phyloP scores from a whole-genome alignment of 768 basidiomycete genomes.

The Russula griseocarnosa region DNA sequence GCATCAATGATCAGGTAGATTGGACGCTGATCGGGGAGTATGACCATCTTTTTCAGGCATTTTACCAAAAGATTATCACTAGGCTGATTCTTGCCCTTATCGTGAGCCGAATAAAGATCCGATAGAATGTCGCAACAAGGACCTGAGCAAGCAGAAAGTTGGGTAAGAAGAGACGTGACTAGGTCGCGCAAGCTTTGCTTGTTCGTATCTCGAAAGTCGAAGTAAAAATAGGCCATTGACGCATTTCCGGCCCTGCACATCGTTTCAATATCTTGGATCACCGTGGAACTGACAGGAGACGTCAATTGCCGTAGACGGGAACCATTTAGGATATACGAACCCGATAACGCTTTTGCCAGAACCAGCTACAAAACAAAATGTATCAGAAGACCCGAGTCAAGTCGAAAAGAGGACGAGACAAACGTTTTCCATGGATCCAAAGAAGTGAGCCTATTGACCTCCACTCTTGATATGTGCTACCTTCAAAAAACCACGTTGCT shows the following conservation, averaged over 20 bases:
- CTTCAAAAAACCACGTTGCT: conserved; percentile 3
- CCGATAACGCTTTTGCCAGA: conserved; percentile 13
- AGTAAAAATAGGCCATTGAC: background rate
- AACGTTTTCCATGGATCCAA: conserved; percentile 17
- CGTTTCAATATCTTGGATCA: conserved; percentile 3
- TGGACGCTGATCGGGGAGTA: background rate
- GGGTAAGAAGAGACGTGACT: conserved; percentile 3
- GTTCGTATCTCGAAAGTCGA: background rate
- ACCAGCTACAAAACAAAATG: background rate
- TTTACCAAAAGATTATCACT: too few relatives aligned
- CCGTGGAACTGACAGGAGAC: background rate
- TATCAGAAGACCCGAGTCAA: background rate
- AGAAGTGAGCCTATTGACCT: background rate
- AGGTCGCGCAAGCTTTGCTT: background rate
- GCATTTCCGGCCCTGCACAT: background rate
- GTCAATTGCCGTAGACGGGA: background rate
- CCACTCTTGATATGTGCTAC: background rate
- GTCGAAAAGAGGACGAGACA: background rate
- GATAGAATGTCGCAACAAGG: background rate
- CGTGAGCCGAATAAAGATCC: too few relatives aligned
- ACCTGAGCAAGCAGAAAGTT: conserved; percentile 1
- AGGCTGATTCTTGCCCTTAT: too few relatives aligned
- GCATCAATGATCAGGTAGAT: conserved; percentile 16
- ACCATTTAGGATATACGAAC: background rate
- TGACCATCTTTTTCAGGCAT: conserved; percentile 3